A percentile compares a stretch with the other conserved stretches of the same genome.
Evolutionary conservation across 2,329 filamentous ascomycete species (phyloP).

Genomic region (Pochonia chlamydosporia): DNA sequence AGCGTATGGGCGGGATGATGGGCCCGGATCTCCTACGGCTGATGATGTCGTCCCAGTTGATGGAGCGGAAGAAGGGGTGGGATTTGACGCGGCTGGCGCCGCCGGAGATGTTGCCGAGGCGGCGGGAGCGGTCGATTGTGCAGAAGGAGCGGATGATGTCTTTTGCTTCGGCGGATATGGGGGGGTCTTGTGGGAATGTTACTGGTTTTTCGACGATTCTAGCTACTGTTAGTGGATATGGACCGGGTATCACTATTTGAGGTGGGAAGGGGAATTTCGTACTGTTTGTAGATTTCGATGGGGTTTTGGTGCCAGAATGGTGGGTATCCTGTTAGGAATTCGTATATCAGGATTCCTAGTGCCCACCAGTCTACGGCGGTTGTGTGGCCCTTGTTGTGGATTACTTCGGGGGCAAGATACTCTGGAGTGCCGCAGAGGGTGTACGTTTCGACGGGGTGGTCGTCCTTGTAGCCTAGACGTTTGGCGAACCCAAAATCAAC

Average conservation of each 20-base stretch:
- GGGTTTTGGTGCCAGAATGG: slow-evolving; percentile 85
- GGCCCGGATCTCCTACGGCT: slow-evolving; percentile 60
- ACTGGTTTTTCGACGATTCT: slow-evolving; percentile 77
- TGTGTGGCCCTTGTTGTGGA: slow-evolving; percentile 72
- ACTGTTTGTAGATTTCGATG: slow-evolving; percentile 81
- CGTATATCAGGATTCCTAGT: slow-evolving; percentile 75
- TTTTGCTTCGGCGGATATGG: slow-evolving; percentile 62
- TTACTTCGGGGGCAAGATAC: slow-evolving; percentile 79
- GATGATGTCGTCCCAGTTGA: slow-evolving; percentile 70
- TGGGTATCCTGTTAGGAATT: slow-evolving; percentile 79
- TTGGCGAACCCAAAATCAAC: slow-evolving; percentile 86
- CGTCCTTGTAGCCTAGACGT: slow-evolving; percentile 54
- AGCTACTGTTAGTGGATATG: neutral
- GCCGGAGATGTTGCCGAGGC: slow-evolving; percentile 73
- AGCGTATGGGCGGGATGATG: slow-evolving; percentile 69
- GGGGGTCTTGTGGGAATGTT: slow-evolving; percentile 62
- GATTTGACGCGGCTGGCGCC: slow-evolving; percentile 66
- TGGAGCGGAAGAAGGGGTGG: slow-evolving; percentile 68
- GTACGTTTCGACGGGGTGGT: slow-evolving; percentile 62
- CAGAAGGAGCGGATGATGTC: slow-evolving; percentile 73
- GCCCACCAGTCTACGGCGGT: slow-evolving; percentile 86
- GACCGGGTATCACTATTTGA: neutral
- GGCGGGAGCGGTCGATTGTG: slow-evolving; percentile 70
- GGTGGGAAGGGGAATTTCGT: slow-evolving; percentile 19
- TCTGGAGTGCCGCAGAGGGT: slow-evolving; percentile 80